These are phyloP conservation scores for Fusarium verrucosum DNA, from an alignment of 2,329 filamentous ascomycete genomes.

Conservation along the genomic window DNA sequence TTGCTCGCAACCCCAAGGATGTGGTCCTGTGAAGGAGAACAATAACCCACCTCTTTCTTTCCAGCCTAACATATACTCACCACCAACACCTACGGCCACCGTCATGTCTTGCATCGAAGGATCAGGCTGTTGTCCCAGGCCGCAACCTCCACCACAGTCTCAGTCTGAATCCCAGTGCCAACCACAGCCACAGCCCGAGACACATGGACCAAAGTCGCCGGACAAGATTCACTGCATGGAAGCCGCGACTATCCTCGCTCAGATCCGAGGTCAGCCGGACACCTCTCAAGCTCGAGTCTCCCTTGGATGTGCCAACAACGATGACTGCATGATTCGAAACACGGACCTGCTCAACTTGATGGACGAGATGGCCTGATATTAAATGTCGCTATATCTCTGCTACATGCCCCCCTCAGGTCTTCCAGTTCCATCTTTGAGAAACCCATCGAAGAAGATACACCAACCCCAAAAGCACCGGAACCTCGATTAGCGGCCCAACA, in stretches of 20 bases:
- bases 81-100: not conserved
- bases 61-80: not conserved
- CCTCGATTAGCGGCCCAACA: conserved; percentile 86
- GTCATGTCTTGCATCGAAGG: not conserved
- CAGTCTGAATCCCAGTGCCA: not conserved
- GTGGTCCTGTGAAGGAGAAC: not conserved
- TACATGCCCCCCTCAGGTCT: not conserved
- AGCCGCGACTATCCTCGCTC: conserved; percentile 50
- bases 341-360: conserved; percentile 49
- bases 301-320: conserved; percentile 43
- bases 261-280: conserved; percentile 51
- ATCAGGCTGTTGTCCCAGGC: conserved; percentile 7
- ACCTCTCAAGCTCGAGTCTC: conserved; percentile 39
- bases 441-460: conserved; percentile 77
- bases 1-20: not conserved
- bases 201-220: not conserved
- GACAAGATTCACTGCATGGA: conserved; percentile 43
- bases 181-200: not conserved
- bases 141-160: not conserved
- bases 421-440: conserved; percentile 57
- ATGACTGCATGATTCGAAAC: conserved; percentile 49
- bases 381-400: not conserved
- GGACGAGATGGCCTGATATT: conserved; percentile 42
- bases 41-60: not conserved
- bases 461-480: conserved; percentile 79